Evolutionary conservation across 257 asterid species (phyloP).

Genomic region (Perilla frutescens): DNA sequence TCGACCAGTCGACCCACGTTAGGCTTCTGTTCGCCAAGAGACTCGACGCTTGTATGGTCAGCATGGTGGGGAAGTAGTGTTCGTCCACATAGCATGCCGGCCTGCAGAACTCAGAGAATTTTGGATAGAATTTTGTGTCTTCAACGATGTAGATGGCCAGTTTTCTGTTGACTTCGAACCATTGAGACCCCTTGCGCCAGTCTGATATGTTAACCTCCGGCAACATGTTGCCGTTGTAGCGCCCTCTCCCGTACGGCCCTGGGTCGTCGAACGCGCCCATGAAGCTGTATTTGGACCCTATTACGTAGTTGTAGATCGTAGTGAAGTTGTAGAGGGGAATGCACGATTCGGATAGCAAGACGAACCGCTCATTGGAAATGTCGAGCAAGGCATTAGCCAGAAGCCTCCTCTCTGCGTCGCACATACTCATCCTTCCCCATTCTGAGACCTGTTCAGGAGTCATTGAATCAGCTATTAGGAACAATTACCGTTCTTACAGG

Average conservation of each 20-base stretch:
- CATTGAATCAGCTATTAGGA: neutral
- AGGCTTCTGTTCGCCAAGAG: constrained; percentile 61
- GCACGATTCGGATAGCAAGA: constrained; percentile 68
- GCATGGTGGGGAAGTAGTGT: constrained; percentile 70
- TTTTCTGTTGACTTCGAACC: constrained; percentile 63
- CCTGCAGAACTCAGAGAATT: constrained; percentile 58
- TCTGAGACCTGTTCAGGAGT: constrained; percentile 52
- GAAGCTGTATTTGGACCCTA: constrained; percentile 58
- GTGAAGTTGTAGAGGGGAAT: constrained; percentile 62
- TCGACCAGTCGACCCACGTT: constrained; percentile 78
- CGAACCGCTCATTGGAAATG: constrained; percentile 60
- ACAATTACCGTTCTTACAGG: neutral
- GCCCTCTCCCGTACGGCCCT: constrained; percentile 73
- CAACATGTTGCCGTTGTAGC: constrained; percentile 58
- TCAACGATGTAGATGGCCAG: constrained; percentile 55
- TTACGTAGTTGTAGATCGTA: constrained; percentile 50
- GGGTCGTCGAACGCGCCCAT: constrained; percentile 63
- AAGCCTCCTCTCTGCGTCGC: constrained; percentile 71
- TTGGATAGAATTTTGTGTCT: constrained; percentile 58
- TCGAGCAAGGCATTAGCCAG: constrained; percentile 66
- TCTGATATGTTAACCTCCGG: constrained; percentile 60
- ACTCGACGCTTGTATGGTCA: constrained; percentile 43
- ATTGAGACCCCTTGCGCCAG: constrained; percentile 79
- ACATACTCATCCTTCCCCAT: constrained; percentile 76
- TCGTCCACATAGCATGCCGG: constrained; percentile 70